Conservation (phyloP, 2,329 filamentous ascomycete genomes). For the Hypoxylon sp. region DNA sequence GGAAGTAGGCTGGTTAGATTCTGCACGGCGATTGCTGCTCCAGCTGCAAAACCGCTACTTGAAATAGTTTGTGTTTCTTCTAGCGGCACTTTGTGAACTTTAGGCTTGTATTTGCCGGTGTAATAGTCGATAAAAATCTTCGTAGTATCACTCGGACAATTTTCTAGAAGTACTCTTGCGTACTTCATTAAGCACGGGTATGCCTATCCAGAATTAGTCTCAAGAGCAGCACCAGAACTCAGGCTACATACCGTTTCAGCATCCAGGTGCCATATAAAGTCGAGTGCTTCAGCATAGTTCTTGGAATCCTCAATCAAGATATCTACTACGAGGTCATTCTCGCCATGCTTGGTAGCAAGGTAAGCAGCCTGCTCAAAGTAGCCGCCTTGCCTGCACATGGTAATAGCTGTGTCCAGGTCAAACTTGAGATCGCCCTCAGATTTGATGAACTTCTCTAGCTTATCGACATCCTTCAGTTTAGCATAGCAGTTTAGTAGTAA, state of each 20-base stretch:
- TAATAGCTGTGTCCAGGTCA: constrained; percentile 95
- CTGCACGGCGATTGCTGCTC: constrained; percentile 82
- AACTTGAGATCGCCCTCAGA: constrained; percentile 95
- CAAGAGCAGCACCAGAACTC: not conserved
- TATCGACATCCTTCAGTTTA: constrained; percentile 96
- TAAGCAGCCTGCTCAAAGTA: constrained; percentile 98
- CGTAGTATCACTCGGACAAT: constrained; percentile 86
- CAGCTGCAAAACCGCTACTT: constrained; percentile 63
- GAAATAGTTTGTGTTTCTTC: constrained; percentile 56
- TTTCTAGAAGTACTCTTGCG: constrained; percentile 87
- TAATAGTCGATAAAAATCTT: constrained; percentile 95
- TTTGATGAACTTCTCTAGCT: constrained; percentile 96
- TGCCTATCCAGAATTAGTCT: constrained; percentile 64
- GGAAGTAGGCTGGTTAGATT: constrained; percentile 88
- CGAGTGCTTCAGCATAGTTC: constrained; percentile 86
- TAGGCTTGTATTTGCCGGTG: constrained; percentile 84
- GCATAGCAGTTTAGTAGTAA: constrained; percentile 96
- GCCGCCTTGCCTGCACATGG: constrained; percentile 96
- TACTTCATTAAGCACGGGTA: constrained; percentile 96
- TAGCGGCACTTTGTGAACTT: constrained; percentile 66
- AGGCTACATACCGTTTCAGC: constrained; percentile 74
- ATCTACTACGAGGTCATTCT: constrained; percentile 93
- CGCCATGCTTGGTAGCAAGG: constrained; percentile 91
- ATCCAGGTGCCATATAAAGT: constrained; percentile 91
- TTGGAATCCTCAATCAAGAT: constrained; percentile 97